phyloP scores from a whole-genome alignment of 108 stramenopile genomes.

The Cyclotella baltica region DNA sequence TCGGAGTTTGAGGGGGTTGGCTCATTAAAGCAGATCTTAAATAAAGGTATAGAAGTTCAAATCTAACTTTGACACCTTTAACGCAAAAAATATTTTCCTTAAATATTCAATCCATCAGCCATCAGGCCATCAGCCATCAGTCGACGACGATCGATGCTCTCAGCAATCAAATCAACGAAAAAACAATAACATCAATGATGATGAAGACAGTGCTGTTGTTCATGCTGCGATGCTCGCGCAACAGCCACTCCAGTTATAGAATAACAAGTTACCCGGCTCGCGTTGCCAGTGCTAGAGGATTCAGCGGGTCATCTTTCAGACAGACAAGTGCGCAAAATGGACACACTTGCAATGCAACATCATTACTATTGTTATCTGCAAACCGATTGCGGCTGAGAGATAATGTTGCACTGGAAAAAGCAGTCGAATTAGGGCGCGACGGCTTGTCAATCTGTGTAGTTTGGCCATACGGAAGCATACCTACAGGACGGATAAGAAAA shows the following conservation, averaged over 20 bases:
- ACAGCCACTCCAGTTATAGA: not conserved
- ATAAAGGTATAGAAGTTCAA: too few relatives aligned
- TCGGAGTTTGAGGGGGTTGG: too few relatives aligned
- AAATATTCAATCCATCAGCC: too few relatives aligned
- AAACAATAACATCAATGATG: too few relatives aligned
- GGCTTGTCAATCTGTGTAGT: conserved; percentile 26
- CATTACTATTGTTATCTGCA: conserved; percentile 22
- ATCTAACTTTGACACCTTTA: too few relatives aligned
- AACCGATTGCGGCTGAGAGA: conserved; percentile 32
- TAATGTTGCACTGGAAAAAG: conserved; percentile 20
- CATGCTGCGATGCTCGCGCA: not conserved
- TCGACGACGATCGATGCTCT: not conserved
- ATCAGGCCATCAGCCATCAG: too few relatives aligned
- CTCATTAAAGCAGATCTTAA: too few relatives aligned
- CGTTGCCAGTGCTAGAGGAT: not conserved
- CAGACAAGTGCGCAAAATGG: not conserved
- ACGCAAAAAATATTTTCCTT: too few relatives aligned
- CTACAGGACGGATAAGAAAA: not conserved
- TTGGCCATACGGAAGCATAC: conserved; percentile 15
- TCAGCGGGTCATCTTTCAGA: not conserved
- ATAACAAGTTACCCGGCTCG: not conserved
- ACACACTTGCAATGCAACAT: conserved; percentile 2
- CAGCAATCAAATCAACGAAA: not conserved
- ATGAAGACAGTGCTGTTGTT: not conserved
- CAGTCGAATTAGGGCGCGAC: conserved; percentile 27